Evolutionary conservation across 116 monocot genomes (phyloP), one percentile per base, ranked within the genome.

Genomic region (Papilionanthe hybrid): DNA sequence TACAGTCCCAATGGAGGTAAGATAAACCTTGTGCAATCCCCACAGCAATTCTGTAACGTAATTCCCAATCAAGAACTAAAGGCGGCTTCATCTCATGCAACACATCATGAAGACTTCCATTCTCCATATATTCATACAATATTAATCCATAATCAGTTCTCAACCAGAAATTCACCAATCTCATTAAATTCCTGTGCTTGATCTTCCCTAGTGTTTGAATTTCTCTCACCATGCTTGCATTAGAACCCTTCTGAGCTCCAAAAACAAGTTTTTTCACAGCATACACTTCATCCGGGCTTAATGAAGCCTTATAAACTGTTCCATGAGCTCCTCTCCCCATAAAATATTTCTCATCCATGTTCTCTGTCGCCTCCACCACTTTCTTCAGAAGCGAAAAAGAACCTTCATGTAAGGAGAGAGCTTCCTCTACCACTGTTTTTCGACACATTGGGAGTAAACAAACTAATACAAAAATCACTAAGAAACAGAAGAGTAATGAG

Each of bases 71-170:
- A 60, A 97, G 48, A 41, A 81, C 76, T 42, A 58, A 88, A 6
- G 84, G 49, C 1, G 89, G 94, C 41, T 79, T 87, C 20, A 77
- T 72, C 84, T 88, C 91, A 83, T 94, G 94, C 7, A 97, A 83
- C 72, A 97, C 81, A 82, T 94, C 92, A 82, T 94, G 88, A 10
- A 97, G 91, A 76, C 97, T 97, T 75, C 97, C 97, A 68, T 92
- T 89, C 66, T 89, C 88, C 91, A 97, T 91, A 81, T 79, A 94
- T 20, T 92, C 89, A 29, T 97, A 97, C 45, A 94, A 37, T 48
- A 97, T 91, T 82, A 94, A 83, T 11, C 97, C 97, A 79, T 84
- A 81, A 56, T 91, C 89, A 58, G 49, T 85, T 83, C 84, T 86
- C 82, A 92, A 53, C 91, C 92, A 92, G 78, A 88, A 94, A 6